These are phyloP conservation scores for Heterobasidion irregulare DNA, from an alignment of 1,284 basidiomycete genomes.

Conservation along the genomic window DNA sequence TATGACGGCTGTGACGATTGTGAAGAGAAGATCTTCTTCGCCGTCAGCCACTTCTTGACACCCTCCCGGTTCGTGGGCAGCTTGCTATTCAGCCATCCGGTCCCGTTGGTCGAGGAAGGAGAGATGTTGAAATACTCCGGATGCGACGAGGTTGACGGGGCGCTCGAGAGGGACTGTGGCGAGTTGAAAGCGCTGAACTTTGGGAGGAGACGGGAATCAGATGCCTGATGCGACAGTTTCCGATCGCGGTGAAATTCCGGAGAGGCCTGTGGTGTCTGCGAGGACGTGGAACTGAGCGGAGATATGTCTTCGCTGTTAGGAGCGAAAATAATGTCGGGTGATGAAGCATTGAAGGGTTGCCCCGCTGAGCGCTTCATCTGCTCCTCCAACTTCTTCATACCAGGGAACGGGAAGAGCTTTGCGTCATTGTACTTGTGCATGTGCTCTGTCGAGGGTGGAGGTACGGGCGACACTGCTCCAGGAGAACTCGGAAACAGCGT, in stretches of 20 bases:
- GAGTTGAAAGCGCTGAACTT: slow-evolving; percentile 34
- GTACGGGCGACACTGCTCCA: slow-evolving; percentile 59
- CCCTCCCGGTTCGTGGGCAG: slow-evolving; percentile 66
- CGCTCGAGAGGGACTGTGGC: slow-evolving; percentile 31
- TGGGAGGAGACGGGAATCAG: slow-evolving; percentile 51
- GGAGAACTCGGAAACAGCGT: slow-evolving; percentile 36
- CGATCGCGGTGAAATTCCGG: slow-evolving; percentile 46
- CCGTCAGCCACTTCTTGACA: slow-evolving; percentile 69
- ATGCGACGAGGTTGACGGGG: slow-evolving; percentile 38
- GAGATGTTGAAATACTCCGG: slow-evolving; percentile 38
- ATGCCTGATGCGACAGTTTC: slow-evolving; percentile 58
- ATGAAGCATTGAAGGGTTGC: slow-evolving; percentile 46
- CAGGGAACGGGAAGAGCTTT: slow-evolving; percentile 87
- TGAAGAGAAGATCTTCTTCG: slow-evolving; percentile 43
- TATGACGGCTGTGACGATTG: slow-evolving; percentile 30
- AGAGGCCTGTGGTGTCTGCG: slow-evolving; percentile 42
- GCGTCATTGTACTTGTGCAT: slow-evolving; percentile 59
- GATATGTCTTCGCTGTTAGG: slow-evolving; percentile 36
- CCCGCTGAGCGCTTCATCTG: slow-evolving; percentile 49
- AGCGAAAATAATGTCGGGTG: slow-evolving; percentile 49
- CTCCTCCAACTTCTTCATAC: slow-evolving; percentile 69
- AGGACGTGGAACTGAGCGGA: slow-evolving; percentile 37
- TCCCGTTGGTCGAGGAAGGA: slow-evolving; percentile 11
- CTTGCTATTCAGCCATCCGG: slow-evolving; percentile 28
- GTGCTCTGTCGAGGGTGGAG: slow-evolving; percentile 54